Conservation (phyloP, 495 filamentous ascomycete genomes). For the Chaetomidium leptoderma region DNA sequence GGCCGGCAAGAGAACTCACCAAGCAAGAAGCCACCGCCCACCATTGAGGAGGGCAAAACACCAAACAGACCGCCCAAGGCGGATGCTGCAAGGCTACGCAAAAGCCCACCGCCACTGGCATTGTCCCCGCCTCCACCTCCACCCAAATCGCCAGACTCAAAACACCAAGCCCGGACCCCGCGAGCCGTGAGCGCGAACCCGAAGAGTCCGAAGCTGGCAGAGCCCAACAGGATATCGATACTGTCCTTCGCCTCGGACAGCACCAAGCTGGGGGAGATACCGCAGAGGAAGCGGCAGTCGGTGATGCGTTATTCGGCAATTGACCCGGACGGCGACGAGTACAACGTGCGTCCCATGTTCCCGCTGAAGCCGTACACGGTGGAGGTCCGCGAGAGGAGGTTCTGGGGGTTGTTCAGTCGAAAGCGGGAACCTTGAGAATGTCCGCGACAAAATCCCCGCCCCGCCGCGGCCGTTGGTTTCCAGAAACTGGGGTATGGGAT, state of each 20-base stretch:
- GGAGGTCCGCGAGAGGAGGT: constrained; percentile 29
- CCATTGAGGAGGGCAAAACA: neutral
- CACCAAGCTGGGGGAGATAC: constrained; percentile 38
- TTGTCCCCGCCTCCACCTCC: neutral
- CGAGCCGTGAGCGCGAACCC: constrained; percentile 4
- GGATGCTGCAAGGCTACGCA: neutral
- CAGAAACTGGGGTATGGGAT: neutral
- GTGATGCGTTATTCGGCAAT: constrained; percentile 10
- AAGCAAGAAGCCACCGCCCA: constrained; percentile 2
- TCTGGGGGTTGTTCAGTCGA: constrained; percentile 29
- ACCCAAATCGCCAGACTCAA: neutral
- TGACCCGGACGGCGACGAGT: constrained; percentile 23
- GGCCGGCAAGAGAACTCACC: neutral
- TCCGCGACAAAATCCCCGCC: neutral
- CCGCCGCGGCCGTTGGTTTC: no score
- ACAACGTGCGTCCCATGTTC: constrained; percentile 30
- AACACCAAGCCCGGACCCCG: neutral
- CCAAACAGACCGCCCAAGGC: neutral
- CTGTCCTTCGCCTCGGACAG: constrained; percentile 33
- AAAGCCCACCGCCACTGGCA: neutral
- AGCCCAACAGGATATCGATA: constrained; percentile 28
- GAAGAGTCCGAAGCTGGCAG: neutral
- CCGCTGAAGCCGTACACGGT: constrained; percentile 31
- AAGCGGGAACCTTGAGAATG: constrained; percentile 7
- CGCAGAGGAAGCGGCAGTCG: constrained; percentile 27